Percentiles rank a stretch among this genome's conserved stretches.
Evolutionary conservation across 2,329 filamentous ascomycete genomes (phyloP).

Genomic region (Alternaria brassicae): DNA sequence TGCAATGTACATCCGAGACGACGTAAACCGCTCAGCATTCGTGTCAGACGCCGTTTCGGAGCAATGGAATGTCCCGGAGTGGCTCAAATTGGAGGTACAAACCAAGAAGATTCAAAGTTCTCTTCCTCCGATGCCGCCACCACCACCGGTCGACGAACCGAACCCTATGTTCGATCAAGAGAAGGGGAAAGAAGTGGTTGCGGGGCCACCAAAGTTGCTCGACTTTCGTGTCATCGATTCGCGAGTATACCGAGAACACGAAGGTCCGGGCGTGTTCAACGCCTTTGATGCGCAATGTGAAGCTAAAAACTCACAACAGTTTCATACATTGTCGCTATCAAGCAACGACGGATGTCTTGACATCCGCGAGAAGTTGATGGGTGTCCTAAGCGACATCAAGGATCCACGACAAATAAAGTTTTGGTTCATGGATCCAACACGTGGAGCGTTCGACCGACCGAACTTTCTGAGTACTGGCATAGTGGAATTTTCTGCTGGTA

Average conservation of each 20-base stretch:
- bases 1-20: constrained; percentile 63
- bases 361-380: constrained; percentile 41
- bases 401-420: constrained; percentile 51
- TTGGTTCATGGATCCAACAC: constrained; percentile 48
- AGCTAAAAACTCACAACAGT: constrained; percentile 15
- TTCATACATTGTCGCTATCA: constrained; percentile 32
- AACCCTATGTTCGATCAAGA: constrained; percentile 13
- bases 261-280: constrained; percentile 49
- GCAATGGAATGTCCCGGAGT: constrained; percentile 55
- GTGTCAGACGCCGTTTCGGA: constrained; percentile 55
- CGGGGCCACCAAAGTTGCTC: constrained; percentile 16
- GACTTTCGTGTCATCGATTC: constrained; percentile 47
- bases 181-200: neutral
- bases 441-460: constrained; percentile 41
- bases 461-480: constrained; percentile 41
- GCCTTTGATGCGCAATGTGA: constrained; percentile 39
- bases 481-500: constrained; percentile 44
- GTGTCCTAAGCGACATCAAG: constrained; percentile 37
- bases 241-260: constrained; percentile 41
- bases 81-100: constrained; percentile 44
- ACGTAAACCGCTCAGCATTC: constrained; percentile 50
- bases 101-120: constrained; percentile 28
- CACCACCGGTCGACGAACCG: constrained; percentile 12
- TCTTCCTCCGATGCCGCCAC: constrained; percentile 22
- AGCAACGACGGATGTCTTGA: constrained; percentile 36